These are phyloP conservation scores for Arthrinium phaeospermum DNA, from an alignment of 2,329 filamentous ascomycete species.

Conservation along the genomic window DNA sequence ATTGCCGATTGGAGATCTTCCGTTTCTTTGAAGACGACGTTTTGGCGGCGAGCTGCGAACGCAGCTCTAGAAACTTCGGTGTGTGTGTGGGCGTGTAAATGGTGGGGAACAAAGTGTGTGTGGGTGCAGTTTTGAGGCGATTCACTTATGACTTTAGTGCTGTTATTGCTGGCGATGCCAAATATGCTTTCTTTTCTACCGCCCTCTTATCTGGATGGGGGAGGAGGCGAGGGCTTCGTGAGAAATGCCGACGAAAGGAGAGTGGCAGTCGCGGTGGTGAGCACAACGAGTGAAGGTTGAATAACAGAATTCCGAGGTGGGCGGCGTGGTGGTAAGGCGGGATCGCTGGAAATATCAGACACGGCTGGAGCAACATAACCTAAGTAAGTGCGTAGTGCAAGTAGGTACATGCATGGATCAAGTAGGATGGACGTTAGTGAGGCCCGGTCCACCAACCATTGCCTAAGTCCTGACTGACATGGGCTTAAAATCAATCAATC, in stretches of 20 bases:
- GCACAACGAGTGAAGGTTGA: conserved; percentile 7
- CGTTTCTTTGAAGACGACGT: conserved; percentile 78
- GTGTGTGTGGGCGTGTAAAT: conserved; percentile 16
- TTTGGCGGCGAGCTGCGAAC: conserved; percentile 70
- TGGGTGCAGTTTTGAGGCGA: conserved; percentile 1
- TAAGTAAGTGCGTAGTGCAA: neutral
- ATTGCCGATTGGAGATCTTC: conserved; percentile 62
- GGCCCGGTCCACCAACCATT: neutral
- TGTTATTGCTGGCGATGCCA: neutral
- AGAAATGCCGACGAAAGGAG: neutral
- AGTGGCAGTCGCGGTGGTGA: conserved; percentile 6
- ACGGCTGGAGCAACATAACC: neutral
- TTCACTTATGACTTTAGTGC: neutral
- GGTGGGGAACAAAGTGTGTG: conserved; percentile 15
- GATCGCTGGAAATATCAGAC: conserved; percentile 12
- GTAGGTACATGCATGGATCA: neutral
- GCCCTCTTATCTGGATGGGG: neutral
- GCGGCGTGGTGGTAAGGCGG: conserved; percentile 14
- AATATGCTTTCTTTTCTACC: neutral
- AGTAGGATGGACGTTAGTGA: neutral
- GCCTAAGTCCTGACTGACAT: neutral
- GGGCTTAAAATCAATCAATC: neutral
- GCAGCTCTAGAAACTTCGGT: conserved; percentile 57
- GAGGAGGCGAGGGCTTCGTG: neutral
- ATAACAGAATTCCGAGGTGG: conserved; percentile 8